These are phyloP conservation scores for Mimosa pudica DNA, from an alignment of 306 rosid genomes.

Conservation along the genomic window DNA sequence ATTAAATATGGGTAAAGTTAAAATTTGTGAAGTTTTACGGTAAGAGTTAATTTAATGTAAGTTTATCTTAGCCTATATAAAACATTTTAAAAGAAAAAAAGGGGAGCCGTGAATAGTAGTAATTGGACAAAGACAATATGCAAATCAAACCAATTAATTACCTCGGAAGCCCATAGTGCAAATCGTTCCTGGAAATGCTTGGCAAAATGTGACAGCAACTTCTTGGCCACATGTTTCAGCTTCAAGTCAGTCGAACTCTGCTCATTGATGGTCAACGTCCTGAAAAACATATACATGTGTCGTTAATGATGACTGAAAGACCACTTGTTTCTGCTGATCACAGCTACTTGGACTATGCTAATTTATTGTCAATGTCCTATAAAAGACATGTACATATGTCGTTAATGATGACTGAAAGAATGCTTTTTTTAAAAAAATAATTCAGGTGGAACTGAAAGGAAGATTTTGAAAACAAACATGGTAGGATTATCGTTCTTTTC, in stretches of 20 bases:
- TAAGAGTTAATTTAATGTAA: too few relatives aligned
- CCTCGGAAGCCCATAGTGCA: slow-evolving; percentile 16
- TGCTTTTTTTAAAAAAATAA: background rate
- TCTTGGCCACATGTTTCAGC: slow-evolving; percentile 8
- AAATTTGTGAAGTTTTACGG: too few relatives aligned
- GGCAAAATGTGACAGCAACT: slow-evolving; percentile 22
- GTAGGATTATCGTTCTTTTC: background rate
- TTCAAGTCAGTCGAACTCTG: background rate
- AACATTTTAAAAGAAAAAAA: background rate
- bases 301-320: background rate
- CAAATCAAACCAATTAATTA: slow-evolving; percentile 20
- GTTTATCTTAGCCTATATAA: too few relatives aligned
- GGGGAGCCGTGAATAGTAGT: too few relatives aligned
- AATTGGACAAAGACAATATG: background rate
- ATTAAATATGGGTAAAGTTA: too few relatives aligned
- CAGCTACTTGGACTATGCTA: background rate
- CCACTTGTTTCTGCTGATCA: slow-evolving; percentile 2
- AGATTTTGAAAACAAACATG: slow-evolving; percentile 21
- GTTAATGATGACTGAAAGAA: background rate
- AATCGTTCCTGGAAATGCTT: slow-evolving; percentile 1
- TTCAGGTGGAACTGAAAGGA: background rate
- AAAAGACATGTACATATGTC: background rate
- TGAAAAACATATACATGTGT: background rate
- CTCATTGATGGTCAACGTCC: background rate
- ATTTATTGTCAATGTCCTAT: background rate